Conservation (phyloP, 305 asterid species). For the Euphrasia arctica region DNA sequence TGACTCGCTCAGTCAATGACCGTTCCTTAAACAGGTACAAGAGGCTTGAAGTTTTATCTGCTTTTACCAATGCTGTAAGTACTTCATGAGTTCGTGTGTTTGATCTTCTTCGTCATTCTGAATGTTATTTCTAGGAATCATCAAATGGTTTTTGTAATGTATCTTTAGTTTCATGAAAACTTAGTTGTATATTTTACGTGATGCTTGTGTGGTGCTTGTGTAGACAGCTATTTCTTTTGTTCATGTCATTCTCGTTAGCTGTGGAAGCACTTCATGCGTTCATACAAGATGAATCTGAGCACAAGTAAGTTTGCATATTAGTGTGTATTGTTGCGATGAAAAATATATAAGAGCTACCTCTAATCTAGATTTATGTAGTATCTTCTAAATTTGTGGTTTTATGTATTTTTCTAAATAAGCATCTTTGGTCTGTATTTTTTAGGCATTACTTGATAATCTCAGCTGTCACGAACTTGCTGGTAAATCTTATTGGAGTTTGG, state of each 20-base stretch:
- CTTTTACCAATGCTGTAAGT: conserved; percentile 99
- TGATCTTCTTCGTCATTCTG: conserved; percentile 11
- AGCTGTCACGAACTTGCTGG: conserved; percentile 92
- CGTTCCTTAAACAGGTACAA: conserved; percentile 57
- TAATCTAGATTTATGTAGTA: conserved; percentile 7
- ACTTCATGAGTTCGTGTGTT: conserved; percentile 23
- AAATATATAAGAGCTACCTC: too few species aligned
- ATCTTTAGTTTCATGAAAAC: neutral
- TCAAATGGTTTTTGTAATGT: neutral
- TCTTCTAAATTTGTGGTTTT: conserved; percentile 11
- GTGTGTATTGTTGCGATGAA: neutral
- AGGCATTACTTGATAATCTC: conserved; percentile 99
- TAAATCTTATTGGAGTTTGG: conserved; percentile 98
- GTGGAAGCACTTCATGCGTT: conserved; percentile 98
- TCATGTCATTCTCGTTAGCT: conserved; percentile 89
- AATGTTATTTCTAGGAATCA: conserved; percentile 6
- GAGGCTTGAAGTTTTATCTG: conserved; percentile 90
- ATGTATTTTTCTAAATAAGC: conserved; percentile 4
- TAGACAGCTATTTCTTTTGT: conserved; percentile 99
- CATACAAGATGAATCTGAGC: conserved; percentile 97
- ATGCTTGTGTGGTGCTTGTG: conserved; percentile 48
- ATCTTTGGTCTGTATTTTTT: conserved; percentile 26
- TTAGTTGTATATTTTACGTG: neutral
- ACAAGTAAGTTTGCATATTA: conserved; percentile 70
- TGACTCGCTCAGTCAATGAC: conserved; percentile 12